A percentile compares a stretch with the other conserved stretches of the same genome.
Evolutionary conservation across 73 alveolate species (phyloP).

Genomic region (Halteria grandinella): DNA sequence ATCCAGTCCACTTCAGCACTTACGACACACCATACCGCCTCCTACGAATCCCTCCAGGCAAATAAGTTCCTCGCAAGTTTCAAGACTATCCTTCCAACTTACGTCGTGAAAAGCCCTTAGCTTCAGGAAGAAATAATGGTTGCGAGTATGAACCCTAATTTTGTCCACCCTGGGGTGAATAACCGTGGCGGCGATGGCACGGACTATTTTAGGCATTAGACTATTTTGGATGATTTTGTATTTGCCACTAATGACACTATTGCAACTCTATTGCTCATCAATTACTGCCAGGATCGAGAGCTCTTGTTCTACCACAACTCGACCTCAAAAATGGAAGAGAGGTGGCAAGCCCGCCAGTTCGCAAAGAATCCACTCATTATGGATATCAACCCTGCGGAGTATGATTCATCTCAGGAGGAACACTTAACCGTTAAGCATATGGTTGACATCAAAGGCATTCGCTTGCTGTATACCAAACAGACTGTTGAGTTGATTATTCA

Average conservation of each 20-base stretch:
- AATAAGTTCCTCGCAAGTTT: constrained; percentile 23
- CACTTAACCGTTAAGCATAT: constrained; percentile 38
- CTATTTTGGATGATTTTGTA: constrained; percentile 61
- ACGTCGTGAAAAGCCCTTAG: neutral
- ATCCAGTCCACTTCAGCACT: too few relatives aligned
- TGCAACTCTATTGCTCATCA: constrained; percentile 14
- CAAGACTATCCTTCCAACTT: constrained; percentile 46
- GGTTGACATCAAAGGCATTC: constrained; percentile 48
- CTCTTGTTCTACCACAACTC: neutral
- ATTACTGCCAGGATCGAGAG: constrained; percentile 52
- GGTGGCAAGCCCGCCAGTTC: too few relatives aligned
- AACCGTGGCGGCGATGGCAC: too few relatives aligned
- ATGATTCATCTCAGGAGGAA: too few relatives aligned
- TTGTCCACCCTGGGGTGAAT: constrained; percentile 12
- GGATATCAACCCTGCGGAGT: neutral
- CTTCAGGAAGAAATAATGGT: constrained; percentile 23
- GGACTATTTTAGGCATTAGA: too few relatives aligned
- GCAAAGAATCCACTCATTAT: constrained; percentile 10
- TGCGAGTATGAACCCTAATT: constrained; percentile 8
- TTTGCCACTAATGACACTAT: constrained; percentile 54
- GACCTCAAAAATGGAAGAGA: constrained; percentile 1
- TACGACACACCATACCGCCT: too few relatives aligned
- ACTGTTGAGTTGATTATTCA: constrained; percentile 27
- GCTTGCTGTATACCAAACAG: constrained; percentile 49
- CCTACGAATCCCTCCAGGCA: too few relatives aligned